A percentile compares a stretch with the other conserved stretches of the same genome.
Evolutionary conservation across 495 filamentous ascomycete genomes (phyloP).

Genomic region (Penicillium fimorum): DNA sequence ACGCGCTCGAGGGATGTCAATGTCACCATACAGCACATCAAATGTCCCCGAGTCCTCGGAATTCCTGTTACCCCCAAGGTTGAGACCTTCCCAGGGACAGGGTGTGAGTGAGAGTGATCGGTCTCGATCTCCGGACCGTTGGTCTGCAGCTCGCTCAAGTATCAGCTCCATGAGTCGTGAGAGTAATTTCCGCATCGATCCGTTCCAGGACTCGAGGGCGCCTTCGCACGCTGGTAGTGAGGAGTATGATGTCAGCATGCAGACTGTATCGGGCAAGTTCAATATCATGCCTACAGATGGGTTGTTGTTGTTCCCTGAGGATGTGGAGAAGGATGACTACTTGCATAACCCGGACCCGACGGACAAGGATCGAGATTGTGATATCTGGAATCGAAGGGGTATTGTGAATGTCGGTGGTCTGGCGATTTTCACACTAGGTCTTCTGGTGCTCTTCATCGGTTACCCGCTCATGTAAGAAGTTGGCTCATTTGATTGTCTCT

Average conservation of each 20-base stretch:
- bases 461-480: slow-evolving; percentile 68
- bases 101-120: background rate
- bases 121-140: slow-evolving; percentile 6
- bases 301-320: slow-evolving; percentile 68
- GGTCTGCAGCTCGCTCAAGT: slow-evolving; percentile 23
- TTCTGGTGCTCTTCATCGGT: slow-evolving; percentile 67
- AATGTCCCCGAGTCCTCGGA: slow-evolving; percentile 55
- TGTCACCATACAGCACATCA: slow-evolving; percentile 30
- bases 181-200: slow-evolving; percentile 41
- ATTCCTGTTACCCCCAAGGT: slow-evolving; percentile 56
- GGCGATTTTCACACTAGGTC: slow-evolving; percentile 57
- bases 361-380: slow-evolving; percentile 64
- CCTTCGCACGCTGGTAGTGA: slow-evolving; percentile 63
- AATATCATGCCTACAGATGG: slow-evolving; percentile 73
- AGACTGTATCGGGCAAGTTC: slow-evolving; percentile 76
- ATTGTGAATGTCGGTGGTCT: slow-evolving; percentile 67
- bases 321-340: slow-evolving; percentile 77
- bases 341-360: slow-evolving; percentile 70
- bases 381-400: slow-evolving; percentile 66
- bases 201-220: slow-evolving; percentile 56
- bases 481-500: background rate
- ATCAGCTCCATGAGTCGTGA: slow-evolving; percentile 50
- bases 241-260: slow-evolving; percentile 67
- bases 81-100: slow-evolving; percentile 18
- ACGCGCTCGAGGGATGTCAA: slow-evolving; percentile 22